These are phyloP conservation scores for Oemleria cerasiformis DNA, from an alignment of 306 rosid species.

Conservation along the genomic window DNA sequence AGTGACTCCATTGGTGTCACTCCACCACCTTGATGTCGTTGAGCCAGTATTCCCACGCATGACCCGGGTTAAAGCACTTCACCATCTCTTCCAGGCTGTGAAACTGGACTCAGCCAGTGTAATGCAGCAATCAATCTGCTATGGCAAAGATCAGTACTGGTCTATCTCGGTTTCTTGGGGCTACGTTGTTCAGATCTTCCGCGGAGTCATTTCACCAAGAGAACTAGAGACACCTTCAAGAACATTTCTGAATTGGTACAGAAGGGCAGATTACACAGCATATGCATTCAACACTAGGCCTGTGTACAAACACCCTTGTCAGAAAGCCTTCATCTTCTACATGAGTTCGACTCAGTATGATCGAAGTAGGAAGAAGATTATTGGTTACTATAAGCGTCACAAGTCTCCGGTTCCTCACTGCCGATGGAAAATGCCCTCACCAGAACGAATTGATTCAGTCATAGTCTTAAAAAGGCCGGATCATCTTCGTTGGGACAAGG, in stretches of 20 bases:
- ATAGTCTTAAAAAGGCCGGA: constrained; percentile 63
- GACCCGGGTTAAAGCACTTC: constrained; percentile 43
- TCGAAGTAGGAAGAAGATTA: constrained; percentile 24
- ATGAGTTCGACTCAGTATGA: constrained; percentile 39
- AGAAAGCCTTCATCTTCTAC: constrained; percentile 66
- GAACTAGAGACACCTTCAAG: constrained; percentile 80
- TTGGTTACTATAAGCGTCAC: constrained; percentile 40
- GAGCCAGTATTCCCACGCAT: constrained; percentile 77
- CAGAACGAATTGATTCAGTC: constrained; percentile 47
- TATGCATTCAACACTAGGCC: constrained; percentile 96
- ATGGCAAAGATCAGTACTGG: constrained; percentile 61
- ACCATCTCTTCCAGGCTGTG: constrained; percentile 53
- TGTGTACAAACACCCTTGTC: constrained; percentile 70
- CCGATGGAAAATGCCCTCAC: constrained; percentile 62
- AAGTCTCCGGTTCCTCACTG: constrained; percentile 44
- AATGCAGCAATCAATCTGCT: constrained; percentile 92
- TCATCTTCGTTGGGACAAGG: constrained; percentile 83
- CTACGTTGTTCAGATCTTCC: constrained; percentile 66
- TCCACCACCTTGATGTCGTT: constrained; percentile 86
- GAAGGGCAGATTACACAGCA: constrained; percentile 72
- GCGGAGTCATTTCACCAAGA: constrained; percentile 76
- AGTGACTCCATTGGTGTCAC: constrained; percentile 62
- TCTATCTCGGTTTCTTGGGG: constrained; percentile 92
- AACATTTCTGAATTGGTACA: constrained; percentile 83
- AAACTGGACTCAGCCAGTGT: constrained; percentile 65